phyloP scores from a whole-genome alignment of 2,329 filamentous ascomycete genomes.

The Pseudogymnoascus sp. region DNA sequence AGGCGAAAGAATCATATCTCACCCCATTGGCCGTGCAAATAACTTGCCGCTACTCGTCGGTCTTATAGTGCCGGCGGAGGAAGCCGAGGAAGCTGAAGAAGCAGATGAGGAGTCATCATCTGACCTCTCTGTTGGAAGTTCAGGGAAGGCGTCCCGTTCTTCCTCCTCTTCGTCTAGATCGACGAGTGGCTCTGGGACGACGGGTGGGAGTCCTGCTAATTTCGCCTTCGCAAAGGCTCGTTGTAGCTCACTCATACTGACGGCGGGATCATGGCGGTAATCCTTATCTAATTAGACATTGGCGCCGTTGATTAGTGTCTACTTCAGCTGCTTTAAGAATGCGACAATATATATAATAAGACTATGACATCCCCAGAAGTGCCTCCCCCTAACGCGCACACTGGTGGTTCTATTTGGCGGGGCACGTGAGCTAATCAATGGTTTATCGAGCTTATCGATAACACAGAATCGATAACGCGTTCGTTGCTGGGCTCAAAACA shows the following conservation, averaged over 20 bases:
- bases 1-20: slow-evolving; percentile 14
- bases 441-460: background rate
- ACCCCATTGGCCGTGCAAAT: slow-evolving; percentile 65
- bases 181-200: slow-evolving; percentile 43
- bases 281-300: background rate
- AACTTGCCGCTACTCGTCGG: slow-evolving; percentile 67
- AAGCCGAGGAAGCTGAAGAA: slow-evolving; percentile 75
- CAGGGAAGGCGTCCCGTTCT: slow-evolving; percentile 32
- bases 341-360: background rate
- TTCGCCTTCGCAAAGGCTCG: slow-evolving; percentile 72
- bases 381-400: background rate
- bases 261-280: slow-evolving; percentile 1
- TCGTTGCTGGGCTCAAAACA: background rate
- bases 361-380: background rate
- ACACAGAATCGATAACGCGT: background rate
- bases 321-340: background rate
- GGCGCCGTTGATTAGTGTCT: background rate
- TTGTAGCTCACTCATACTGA: slow-evolving; percentile 71
- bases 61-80: slow-evolving; percentile 85
- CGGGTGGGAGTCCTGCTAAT: slow-evolving; percentile 53
- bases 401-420: background rate
- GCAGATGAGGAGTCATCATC: slow-evolving; percentile 65
- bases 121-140: slow-evolving; percentile 26
- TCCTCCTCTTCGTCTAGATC: slow-evolving; percentile 48
- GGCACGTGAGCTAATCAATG: background rate